A percentile compares a stretch with the other conserved stretches of the same genome.
Evolutionary conservation across 2,329 filamentous ascomycete genomes (phyloP).

Genomic region (Sordariomycetes sp.): DNA sequence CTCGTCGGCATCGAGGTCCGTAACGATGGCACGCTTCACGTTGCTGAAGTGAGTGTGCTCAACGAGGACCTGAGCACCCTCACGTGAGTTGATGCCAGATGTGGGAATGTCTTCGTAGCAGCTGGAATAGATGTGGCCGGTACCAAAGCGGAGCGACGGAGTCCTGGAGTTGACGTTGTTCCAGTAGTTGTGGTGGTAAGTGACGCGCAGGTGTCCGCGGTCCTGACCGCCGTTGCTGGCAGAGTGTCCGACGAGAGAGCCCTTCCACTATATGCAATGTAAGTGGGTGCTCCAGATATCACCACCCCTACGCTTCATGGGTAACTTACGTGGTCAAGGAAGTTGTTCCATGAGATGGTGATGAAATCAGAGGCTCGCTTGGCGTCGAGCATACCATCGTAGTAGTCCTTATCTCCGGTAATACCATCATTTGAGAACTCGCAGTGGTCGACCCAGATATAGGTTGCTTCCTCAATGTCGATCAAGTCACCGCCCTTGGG

Average conservation of each 20-base stretch:
- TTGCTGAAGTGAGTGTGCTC: constrained; percentile 40
- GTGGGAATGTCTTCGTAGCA: constrained; percentile 33
- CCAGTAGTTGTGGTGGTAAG: constrained; percentile 53
- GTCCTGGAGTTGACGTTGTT: constrained; percentile 48
- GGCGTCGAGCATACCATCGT: constrained; percentile 31
- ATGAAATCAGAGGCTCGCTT: constrained; percentile 29
- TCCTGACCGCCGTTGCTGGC: constrained; percentile 49
- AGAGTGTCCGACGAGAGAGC: constrained; percentile 49
- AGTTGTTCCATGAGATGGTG: constrained; percentile 28
- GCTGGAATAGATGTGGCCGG: constrained; percentile 34
- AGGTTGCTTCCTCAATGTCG: constrained; percentile 32
- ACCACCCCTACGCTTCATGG: neutral
- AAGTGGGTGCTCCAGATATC: neutral
- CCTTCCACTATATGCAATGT: constrained; percentile 29
- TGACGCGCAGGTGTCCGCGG: constrained; percentile 45
- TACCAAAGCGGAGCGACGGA: constrained; percentile 52
- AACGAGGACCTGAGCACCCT: constrained; percentile 42
- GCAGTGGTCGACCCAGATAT: constrained; percentile 36
- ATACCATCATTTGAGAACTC: constrained; percentile 25
- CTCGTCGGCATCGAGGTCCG: constrained; percentile 31
- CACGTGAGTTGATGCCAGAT: constrained; percentile 44
- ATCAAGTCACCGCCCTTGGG: constrained; percentile 38
- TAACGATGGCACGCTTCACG: constrained; percentile 28
- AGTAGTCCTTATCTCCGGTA: constrained; percentile 26
- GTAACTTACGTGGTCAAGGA: constrained; percentile 25